Conservation (phyloP, 768 basidiomycete species). For the Trametes elegans region DNA sequence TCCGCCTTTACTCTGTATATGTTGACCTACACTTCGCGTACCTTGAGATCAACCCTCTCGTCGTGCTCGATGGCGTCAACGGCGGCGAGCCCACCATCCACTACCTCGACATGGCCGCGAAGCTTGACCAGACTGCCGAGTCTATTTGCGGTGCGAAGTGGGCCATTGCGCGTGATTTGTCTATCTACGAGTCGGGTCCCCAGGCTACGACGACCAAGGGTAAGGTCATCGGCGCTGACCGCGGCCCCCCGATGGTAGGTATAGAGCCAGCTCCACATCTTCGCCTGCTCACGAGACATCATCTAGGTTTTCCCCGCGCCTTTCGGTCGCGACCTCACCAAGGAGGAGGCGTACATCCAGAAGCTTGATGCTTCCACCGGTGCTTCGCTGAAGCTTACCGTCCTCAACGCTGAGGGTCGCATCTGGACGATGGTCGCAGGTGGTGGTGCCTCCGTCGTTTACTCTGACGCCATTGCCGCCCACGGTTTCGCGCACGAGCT, state of each 20-base stretch:
- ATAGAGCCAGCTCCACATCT: not conserved
- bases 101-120: constrained; percentile 99
- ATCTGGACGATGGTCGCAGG: constrained; percentile 99
- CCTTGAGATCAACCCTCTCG: constrained; percentile 98
- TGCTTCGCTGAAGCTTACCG: constrained; percentile 97
- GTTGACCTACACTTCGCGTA: constrained; percentile 99
- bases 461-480: constrained; percentile 79
- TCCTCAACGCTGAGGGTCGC: constrained; percentile 90
- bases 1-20: constrained; percentile 94
- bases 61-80: constrained; percentile 81
- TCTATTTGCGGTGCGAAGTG: constrained; percentile 98
- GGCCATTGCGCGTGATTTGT: constrained; percentile 93
- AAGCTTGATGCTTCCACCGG: constrained; percentile 96
- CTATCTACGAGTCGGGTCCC: constrained; percentile 60
- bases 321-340: constrained; percentile 96
- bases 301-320: constrained; percentile 82
- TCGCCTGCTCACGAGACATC: not conserved
- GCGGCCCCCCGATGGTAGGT: constrained; percentile 92
- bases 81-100: constrained; percentile 76
- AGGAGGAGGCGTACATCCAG: constrained; percentile 99
- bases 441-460: constrained; percentile 79
- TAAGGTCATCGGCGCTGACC: constrained; percentile 73
- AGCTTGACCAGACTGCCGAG: constrained; percentile 99
- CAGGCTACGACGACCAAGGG: constrained; percentile 41
- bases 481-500: constrained; percentile 96